A percentile compares a stretch with the other conserved stretches of the same genome.
phyloP scores from a whole-genome alignment of 1,284 basidiomycete species.

The Spongispora temasekensis region DNA sequence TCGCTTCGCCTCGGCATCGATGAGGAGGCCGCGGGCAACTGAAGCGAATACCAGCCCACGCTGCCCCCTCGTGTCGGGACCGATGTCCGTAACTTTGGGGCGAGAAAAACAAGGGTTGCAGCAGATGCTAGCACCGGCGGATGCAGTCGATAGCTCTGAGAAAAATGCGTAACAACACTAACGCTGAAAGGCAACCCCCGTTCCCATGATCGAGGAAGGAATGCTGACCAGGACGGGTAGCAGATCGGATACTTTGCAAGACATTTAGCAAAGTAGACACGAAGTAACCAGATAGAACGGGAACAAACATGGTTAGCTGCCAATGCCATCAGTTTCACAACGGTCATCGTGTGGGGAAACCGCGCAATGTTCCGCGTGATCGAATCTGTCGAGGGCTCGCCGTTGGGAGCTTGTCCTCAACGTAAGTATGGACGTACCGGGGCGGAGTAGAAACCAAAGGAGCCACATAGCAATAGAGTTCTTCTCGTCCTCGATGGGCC shows the following conservation, averaged over 20 bases:
- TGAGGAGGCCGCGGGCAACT: conserved; percentile 31
- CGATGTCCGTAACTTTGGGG: conserved; percentile 48
- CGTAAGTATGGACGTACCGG: conserved; percentile 46
- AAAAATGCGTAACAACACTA: conserved; percentile 44
- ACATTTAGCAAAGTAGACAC: conserved; percentile 8
- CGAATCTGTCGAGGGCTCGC: conserved; percentile 39
- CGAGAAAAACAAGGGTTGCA: conserved; percentile 70
- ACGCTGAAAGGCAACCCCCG: conserved; percentile 17
- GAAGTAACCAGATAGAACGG: conserved; percentile 1
- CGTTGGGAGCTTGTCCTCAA: not conserved
- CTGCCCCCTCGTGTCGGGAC: conserved; percentile 33
- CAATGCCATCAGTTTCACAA: conserved; percentile 62
- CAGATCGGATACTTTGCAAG: conserved; percentile 59
- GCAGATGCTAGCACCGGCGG: conserved; percentile 63
- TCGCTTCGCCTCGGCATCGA: conserved; percentile 29
- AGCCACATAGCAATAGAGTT: conserved; percentile 70
- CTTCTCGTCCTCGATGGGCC: conserved; percentile 56
- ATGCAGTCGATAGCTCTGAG: conserved; percentile 41
- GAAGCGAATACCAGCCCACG: conserved; percentile 39
- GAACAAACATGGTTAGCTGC: conserved; percentile 63
- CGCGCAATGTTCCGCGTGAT: conserved; percentile 36
- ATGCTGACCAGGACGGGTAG: conserved; percentile 58
- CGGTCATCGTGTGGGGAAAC: conserved; percentile 47
- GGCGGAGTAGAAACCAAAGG: conserved; percentile 67
- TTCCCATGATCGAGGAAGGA: conserved; percentile 39